A percentile compares a stretch with the other conserved stretches of the same genome.
phyloP scores from a whole-genome alignment of 768 basidiomycete species.

The Fomitopsis serialis region DNA sequence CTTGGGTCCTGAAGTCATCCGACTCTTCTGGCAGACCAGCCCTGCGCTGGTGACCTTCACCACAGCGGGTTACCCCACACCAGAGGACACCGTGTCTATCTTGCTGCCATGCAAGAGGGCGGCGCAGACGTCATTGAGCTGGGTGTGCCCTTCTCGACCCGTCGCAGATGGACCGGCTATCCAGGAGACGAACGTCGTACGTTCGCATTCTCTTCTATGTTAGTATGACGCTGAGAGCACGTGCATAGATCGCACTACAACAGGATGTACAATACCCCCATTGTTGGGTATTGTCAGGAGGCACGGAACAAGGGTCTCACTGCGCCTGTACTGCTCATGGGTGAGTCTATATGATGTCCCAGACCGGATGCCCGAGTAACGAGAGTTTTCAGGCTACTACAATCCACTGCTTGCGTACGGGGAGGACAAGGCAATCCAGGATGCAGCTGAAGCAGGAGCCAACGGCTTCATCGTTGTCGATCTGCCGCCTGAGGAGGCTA shows the following conservation, averaged over 20 bases:
- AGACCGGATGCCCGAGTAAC: neutral
- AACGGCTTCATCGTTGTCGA: conserved; percentile 99
- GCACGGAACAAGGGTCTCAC: conserved; percentile 81
- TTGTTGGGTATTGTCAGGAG: conserved; percentile 71
- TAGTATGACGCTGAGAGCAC: neutral
- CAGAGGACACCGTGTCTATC: conserved; percentile 77
- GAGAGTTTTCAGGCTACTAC: conserved; percentile 75
- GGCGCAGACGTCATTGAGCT: conserved; percentile 95
- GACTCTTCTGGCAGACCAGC: conserved; percentile 7
- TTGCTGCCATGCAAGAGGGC: conserved; percentile 86
- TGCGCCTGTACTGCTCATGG: conserved; percentile 90
- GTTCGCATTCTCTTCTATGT: conserved; percentile 18
- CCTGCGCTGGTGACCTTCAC: conserved; percentile 82
- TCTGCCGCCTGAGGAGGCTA: conserved; percentile 94
- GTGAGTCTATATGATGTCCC: conserved; percentile 30
- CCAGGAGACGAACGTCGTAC: conserved; percentile 88
- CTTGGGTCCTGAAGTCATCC: neutral
- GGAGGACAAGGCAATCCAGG: conserved; percentile 89
- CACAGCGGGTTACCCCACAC: conserved; percentile 87
- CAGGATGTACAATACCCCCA: conserved; percentile 73
- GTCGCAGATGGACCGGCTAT: conserved; percentile 94
- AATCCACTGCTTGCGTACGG: conserved; percentile 95
- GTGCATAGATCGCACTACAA: conserved; percentile 70
- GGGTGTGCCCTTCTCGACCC: conserved; percentile 93
- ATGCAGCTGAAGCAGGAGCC: conserved; percentile 85